Evolutionary conservation across 2,329 filamentous ascomycete genomes (phyloP).

Genomic region (Clonostachys rhizophaga): DNA sequence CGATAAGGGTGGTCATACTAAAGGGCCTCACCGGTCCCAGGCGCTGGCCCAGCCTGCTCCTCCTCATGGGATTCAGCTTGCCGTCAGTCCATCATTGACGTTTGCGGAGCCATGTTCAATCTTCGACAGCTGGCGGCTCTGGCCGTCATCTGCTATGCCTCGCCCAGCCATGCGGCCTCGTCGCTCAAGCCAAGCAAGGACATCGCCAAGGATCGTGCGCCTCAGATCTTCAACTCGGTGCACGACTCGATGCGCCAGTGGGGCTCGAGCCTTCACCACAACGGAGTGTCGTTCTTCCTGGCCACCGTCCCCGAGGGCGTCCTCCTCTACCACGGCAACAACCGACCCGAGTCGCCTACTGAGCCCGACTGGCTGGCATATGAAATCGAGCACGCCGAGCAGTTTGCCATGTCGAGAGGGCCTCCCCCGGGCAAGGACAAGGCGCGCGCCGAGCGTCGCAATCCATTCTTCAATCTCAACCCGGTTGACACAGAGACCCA

Average conservation of each 20-base stretch:
- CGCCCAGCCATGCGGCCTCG: background rate
- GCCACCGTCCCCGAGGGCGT: constrained; percentile 47
- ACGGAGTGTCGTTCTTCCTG: constrained; percentile 69
- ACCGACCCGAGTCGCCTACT: constrained; percentile 34
- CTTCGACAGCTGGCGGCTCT: no score
- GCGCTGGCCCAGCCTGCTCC: no score
- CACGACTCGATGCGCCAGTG: constrained; percentile 71
- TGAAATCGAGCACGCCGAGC: constrained; percentile 67
- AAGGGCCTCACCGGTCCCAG: no score
- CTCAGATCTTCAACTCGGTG: constrained; percentile 68
- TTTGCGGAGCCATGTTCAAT: no score
- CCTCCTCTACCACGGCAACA: constrained; percentile 60
- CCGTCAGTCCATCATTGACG: no score
- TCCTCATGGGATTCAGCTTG: no score
- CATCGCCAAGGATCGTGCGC: constrained; percentile 23
- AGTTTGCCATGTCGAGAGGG: constrained; percentile 48
- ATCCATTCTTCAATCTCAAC: background rate
- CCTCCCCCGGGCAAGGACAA: background rate
- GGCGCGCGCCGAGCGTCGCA: background rate
- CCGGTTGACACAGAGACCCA: background rate
- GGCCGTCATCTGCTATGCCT: no score
- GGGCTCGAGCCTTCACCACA: constrained; percentile 69
- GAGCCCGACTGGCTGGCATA: constrained; percentile 70
- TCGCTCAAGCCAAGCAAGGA: background rate
- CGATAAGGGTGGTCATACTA: no score